Evolutionary conservation across 352 stramenopile genomes (phyloP).

Genomic region (Globisporangium lucens): DNA sequence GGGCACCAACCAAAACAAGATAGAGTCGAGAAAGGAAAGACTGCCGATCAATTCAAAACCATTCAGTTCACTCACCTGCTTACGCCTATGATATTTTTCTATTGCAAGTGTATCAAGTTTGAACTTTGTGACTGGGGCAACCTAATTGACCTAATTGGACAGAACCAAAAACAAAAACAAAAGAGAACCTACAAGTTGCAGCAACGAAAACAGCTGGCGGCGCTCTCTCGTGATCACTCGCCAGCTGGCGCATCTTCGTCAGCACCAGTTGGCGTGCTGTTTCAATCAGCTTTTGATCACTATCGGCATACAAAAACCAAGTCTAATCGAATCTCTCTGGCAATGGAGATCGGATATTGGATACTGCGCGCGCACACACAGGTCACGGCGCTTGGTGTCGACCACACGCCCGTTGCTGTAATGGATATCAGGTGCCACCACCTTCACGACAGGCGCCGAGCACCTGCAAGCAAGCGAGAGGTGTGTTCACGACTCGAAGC

Average conservation of each 20-base stretch:
- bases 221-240: background rate
- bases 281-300: background rate
- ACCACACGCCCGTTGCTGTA: background rate
- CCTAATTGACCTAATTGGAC: too few relatives aligned
- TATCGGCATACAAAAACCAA: background rate
- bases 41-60: constrained; percentile 6
- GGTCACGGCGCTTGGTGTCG: background rate
- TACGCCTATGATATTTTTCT: too few relatives aligned
- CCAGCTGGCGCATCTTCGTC: background rate
- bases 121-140: background rate
- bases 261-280: background rate
- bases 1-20: background rate
- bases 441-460: background rate
- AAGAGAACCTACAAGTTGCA: background rate
- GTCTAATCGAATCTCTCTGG: background rate
- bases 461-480: background rate
- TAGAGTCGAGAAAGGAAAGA: background rate
- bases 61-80: constrained; percentile 1
- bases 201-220: background rate
- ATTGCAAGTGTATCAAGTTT: background rate
- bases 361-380: background rate
- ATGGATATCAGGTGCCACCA: background rate
- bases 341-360: background rate
- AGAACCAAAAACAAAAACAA: background rate
- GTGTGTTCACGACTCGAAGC: background rate